Evolutionary conservation across 2,329 filamentous ascomycete species (phyloP), one percentile per base, ranked within the genome.

Genomic region (Fusarium caatingaense): DNA sequence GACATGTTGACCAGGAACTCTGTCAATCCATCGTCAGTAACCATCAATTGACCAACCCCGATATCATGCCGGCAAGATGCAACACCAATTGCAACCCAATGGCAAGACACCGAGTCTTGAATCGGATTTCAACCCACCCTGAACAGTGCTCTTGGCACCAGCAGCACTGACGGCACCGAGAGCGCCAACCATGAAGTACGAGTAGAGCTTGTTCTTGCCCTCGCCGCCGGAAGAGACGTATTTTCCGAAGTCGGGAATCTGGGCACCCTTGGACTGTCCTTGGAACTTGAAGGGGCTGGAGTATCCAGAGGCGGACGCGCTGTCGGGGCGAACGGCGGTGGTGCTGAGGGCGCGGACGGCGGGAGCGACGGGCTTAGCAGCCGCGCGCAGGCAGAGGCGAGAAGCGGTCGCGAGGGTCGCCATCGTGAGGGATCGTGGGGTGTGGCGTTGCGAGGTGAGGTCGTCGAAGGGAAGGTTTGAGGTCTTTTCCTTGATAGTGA

Each of bases 1-100:
- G 95, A 97, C 97, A 99, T 98, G 90, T 98, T 99, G 86, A 97
- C 93, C 72, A 99, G 89, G 89, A 99, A 99, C 86, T 99, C 96
- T 99, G 83, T 73, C 74, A 60, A 64, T 51, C 53, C 62, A 67
- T 48, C 49, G 67, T 75, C 73, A 79, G 79, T 40, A 72, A 69
- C 66, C 69, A 68, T 69, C 72, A 74, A 77, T 73, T 73, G 69
- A 58, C 61, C 63, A 53, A 40, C 18, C 56, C 21, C 9, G 13
- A 60, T 54, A 48, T 48, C 62, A 60, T 57, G 65, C 50, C 32
- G 18, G n/a, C 48, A 21, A 21, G 49, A 27, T 46, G 53, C 53
- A 65, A 58, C 25, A 37, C 66, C 73, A 75, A 77, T 77, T 74
- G 75, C 71, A 69, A 50, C 72, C 71, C 72, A 74, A 76, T 77